A percentile compares a stretch with the other conserved stretches of the same genome.
Evolutionary conservation across 768 basidiomycete species (phyloP).

Genomic region (Mycena albidolilacea): DNA sequence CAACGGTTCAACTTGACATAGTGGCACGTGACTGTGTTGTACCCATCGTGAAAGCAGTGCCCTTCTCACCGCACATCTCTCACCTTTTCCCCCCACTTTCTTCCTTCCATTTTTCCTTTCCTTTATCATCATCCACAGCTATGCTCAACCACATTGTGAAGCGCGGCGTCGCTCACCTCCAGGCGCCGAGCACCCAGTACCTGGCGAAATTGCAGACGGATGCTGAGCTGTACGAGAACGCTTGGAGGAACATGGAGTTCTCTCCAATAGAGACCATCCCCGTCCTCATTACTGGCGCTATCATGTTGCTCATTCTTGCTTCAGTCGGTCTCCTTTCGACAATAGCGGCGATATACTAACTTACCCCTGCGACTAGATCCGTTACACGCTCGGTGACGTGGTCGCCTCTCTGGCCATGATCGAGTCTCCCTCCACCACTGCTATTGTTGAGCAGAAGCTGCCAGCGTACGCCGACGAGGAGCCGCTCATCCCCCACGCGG

Average conservation of each 20-base stretch:
- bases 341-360: not conserved
- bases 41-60: too few species aligned
- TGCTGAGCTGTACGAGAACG: constrained; percentile 16
- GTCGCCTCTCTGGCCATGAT: constrained; percentile 31
- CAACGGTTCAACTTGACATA: too few species aligned
- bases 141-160: too few species aligned
- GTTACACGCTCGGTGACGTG: constrained; percentile 26
- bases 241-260: constrained; percentile 18
- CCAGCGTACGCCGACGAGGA: constrained; percentile 28
- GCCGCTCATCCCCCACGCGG: constrained; percentile 11
- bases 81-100: too few species aligned
- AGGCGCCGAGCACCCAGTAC: too few species aligned
- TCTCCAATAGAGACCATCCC: constrained; percentile 5
- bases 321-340: constrained; percentile 9
- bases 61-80: too few species aligned
- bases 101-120: too few species aligned
- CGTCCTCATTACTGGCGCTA: not conserved
- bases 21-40: too few species aligned
- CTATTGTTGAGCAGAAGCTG: constrained; percentile 18
- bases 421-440: constrained; percentile 18
- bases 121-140: too few species aligned
- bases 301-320: constrained; percentile 15
- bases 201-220: not conserved
- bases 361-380: constrained; percentile 10
- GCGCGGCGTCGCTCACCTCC: too few species aligned